Base-by-base conservation (phyloP, 2,329 filamentous ascomycete genomes). In the Penicillium palitans region DNA sequence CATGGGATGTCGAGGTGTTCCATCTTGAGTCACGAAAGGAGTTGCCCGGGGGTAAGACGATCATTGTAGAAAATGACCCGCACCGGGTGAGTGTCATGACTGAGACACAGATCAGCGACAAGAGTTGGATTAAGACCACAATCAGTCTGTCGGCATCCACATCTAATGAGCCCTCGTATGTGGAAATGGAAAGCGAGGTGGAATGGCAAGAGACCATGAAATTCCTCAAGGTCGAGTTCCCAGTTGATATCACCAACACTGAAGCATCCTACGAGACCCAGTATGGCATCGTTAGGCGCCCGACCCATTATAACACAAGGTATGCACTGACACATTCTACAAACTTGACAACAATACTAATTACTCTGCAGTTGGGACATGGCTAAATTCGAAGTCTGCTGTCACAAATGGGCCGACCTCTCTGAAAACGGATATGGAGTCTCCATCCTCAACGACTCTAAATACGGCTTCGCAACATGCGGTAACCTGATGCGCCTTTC, bases 141-240 rank as follows among this genome's bases (percentile, higher is more conserved):
- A 90, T 98, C 68, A 92, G 86, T 57, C 83, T 99, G 21, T 82
- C 87, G 2, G 89, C 91, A 1, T 84, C 86, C 15, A 77, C 90
- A 21, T 81, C 86, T 51, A 84, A 85, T 40, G 79, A 86, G 35
- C 83, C 85, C 33, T 89, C 88, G 0, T 87, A 86, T 63, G 84
- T 98, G 17, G 90, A 96, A 64, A 87, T 93, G 62, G 83, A 86
- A 41, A 89, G 88, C 51, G 91, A 96, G 66, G 90, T 98, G n/a
- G 91, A 97, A 72, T 99, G 95, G 95, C 90, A 89, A 66, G 95
- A 99, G 76, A 91, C 87, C 13, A 97, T 95, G 89, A 96, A 95
- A 72, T 98, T 98, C 82, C 84, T 99, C 71, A 99, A 99, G 81
- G 93, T 98, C 51, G 95, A 99, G 74, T 99, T 99, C 78, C 93